Base-by-base conservation (phyloP, 495 filamentous ascomycete genomes). In the Penicillium argentinense region DNA sequence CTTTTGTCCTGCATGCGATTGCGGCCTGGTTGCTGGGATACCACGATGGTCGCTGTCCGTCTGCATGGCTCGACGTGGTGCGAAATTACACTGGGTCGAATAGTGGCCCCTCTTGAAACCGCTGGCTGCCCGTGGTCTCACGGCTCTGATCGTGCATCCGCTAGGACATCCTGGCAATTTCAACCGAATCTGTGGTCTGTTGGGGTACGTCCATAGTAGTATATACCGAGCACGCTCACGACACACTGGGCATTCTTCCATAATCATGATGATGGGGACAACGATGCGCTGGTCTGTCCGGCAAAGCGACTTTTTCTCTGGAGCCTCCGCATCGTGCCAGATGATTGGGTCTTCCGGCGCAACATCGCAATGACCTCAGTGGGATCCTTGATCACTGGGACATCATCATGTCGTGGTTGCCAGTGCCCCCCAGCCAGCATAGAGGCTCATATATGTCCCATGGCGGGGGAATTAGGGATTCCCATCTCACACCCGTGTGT, bases 391-490 rank as follows among this genome's bases (percentile, higher is more conserved):
- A 49, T 52, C 57, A 36, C 33, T 36, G 33, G 7, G 17, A 18
- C 33, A 63, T 63, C 60, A 63, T 63, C 36, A 61, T 63, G 60
- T 63, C 60, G 54, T 60, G 41, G 24, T 33, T 50, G 22, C 51
- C 41, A 39, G n/a, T 39, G 1, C 29, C 34, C 47, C 54, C 50
- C 49, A 47, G 39, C 3, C 39, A 22, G 36, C 17, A 48, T 21
- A 23, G 19, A 44, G 33, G 28, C 16, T 38, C 43, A 45, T 55
- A 63, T 60, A 55, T 51, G 30, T 33, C 25, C 13, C 24, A 33
- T 25, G 1, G 30, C 8, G 16, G 28, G 33, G 23, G 16, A n/a
- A n/a, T n/a, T n/a, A n/a, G n/a, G n/a, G n/a, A n/a, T n/a, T n/a
- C n/a, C n/a, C n/a, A n/a, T 45, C 19, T 47, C 42, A n/a, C 32